Evolutionary conservation across 306 rosid species (phyloP), one percentile per base, ranked within the genome.

Genomic region (Cucumis cinereus): DNA sequence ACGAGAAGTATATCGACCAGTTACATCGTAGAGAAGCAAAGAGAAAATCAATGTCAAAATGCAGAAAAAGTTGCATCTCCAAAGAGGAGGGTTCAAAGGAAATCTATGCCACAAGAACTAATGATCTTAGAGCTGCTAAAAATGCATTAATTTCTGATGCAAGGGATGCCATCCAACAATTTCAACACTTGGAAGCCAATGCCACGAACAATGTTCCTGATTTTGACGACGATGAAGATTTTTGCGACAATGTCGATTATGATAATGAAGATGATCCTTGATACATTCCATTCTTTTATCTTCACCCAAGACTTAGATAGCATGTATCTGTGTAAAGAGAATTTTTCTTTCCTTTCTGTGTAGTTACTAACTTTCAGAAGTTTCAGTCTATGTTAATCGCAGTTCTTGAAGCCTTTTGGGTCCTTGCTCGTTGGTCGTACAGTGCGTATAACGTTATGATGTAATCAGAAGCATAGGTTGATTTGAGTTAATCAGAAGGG

Each of bases 1-100:
- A 93, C 78, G 97, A 91, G 81, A 93, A 85, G 82, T 91, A 91
- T 55, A 88, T 93, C 61, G 86, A 90, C 78, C 90, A 91, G 87
- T 83, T 90, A 59, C 94, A 85, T 64, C 60, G 80, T 55, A 85
- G 94, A 82, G 94, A 91, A 43, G 87, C 88, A 35, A 88, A 77
- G 83, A 90, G 96, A 81, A 87, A 74, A 85, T 84, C 80, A 74
- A 78, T 82, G 28, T 67, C 88, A 26, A 79, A 45, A 20, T 68
- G 75, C 30, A 11, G 43, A n/a, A 36, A 76, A 70, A 77, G 24
- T 15, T 63, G 81, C 36, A 28, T 50, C 41, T 23, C 49, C 17
- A 83, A 45, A 74, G 77, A 49, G 45, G 53, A 23, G 52, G 79
- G 55, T 23, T 64, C 66, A 50, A 79, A 86, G 26, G 90, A 75